phyloP scores from a whole-genome alignment of 768 basidiomycete species.

The Termitomyces sp. region DNA sequence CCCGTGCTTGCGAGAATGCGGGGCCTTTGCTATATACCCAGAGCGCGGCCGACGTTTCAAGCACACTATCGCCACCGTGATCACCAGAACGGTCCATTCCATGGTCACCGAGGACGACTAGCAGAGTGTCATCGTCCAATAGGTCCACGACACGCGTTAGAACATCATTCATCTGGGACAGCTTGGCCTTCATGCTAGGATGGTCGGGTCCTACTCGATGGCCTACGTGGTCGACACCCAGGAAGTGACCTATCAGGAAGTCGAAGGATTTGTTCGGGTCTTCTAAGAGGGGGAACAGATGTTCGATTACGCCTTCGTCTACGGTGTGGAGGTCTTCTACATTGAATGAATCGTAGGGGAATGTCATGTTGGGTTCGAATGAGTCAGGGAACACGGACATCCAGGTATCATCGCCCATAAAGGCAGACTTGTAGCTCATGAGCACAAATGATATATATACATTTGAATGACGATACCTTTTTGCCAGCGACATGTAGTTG shows the following conservation, averaged over 20 bases:
- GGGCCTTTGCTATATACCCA: slow-evolving; percentile 91
- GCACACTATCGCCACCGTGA: slow-evolving; percentile 86
- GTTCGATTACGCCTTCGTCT: slow-evolving; percentile 82
- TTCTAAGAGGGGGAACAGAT: slow-evolving; percentile 78
- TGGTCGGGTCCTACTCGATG: slow-evolving; percentile 92
- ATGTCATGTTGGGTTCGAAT: slow-evolving; percentile 70
- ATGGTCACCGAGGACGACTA: slow-evolving; percentile 93
- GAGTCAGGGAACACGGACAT: slow-evolving; percentile 77
- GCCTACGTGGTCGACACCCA: slow-evolving; percentile 96
- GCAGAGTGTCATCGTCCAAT: slow-evolving; percentile 83
- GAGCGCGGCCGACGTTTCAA: slow-evolving; percentile 81
- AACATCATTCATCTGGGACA: slow-evolving; percentile 84
- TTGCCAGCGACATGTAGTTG: slow-evolving; percentile 62
- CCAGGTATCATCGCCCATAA: slow-evolving; percentile 99
- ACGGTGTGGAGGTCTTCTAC: slow-evolving; percentile 98
- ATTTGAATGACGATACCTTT: slow-evolving; percentile 40
- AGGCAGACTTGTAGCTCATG: slow-evolving; percentile 51
- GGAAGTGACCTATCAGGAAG: slow-evolving; percentile 86
- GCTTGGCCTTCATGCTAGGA: slow-evolving; percentile 79
- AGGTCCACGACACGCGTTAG: slow-evolving; percentile 65
- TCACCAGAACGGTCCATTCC: slow-evolving; percentile 96
- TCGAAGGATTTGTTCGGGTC: slow-evolving; percentile 62
- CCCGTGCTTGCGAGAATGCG: slow-evolving; percentile 34
- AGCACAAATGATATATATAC: not conserved
- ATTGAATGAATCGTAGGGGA: slow-evolving; percentile 95